Percentiles rank a stretch among this genome's conserved stretches.
Conservation (phyloP, 2,329 filamentous ascomycete genomes). For the Anisogramma anomala region DNA sequence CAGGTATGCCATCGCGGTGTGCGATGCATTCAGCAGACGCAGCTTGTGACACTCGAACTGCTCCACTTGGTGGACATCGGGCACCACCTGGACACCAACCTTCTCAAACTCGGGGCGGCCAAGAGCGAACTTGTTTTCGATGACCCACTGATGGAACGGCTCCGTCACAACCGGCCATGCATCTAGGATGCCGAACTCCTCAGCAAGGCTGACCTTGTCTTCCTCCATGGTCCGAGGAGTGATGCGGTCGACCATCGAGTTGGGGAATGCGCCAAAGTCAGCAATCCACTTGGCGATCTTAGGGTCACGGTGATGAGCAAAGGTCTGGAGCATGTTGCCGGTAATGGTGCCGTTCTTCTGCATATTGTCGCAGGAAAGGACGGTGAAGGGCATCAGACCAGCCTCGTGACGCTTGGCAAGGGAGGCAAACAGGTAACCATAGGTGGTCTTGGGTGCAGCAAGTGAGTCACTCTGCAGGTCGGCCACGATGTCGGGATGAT, state of each 20-base stretch:
- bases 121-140: constrained; percentile 40
- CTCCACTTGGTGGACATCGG: constrained; percentile 28
- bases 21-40: constrained; percentile 40
- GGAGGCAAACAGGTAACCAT: constrained; percentile 41
- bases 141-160: constrained; percentile 45
- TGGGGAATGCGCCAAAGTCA: constrained; percentile 38
- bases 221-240: constrained; percentile 36
- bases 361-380: constrained; percentile 46
- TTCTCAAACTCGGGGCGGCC: constrained; percentile 41
- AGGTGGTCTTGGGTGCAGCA: constrained; percentile 33
- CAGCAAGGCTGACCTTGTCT: constrained; percentile 34
- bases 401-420: constrained; percentile 32
- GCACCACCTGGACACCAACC: constrained; percentile 40
- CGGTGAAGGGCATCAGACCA: constrained; percentile 41
- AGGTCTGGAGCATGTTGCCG: constrained; percentile 38
- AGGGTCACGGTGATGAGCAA: constrained; percentile 35
- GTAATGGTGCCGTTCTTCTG: constrained; percentile 45
- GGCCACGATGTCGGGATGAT: constrained; percentile 37
- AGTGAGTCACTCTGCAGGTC: constrained; percentile 36
- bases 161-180: constrained; percentile 43
- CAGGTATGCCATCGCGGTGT: constrained; percentile 40
- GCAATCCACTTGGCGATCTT: constrained; percentile 38
- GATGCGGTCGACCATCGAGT: constrained; percentile 45
- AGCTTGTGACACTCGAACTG: constrained; percentile 46
- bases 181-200: constrained; percentile 36